Evolutionary conservation across 2,329 filamentous ascomycete genomes (phyloP).

Genomic region (Ploettnerulaceae sp.): DNA sequence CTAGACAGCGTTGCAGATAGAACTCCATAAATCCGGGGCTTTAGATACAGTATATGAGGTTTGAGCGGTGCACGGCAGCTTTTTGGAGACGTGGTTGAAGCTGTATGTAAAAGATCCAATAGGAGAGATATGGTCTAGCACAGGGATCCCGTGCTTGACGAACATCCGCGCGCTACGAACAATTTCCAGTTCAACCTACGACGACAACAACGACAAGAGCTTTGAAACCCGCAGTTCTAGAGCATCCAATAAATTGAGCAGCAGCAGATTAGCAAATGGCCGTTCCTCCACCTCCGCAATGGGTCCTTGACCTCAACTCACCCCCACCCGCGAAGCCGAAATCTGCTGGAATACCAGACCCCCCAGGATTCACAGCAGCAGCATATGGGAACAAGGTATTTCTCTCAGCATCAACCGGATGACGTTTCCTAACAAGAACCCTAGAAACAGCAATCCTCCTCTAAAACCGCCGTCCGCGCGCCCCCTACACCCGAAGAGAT

Average conservation of each 20-base stretch:
- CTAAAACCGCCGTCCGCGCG: slow-evolving; percentile 48
- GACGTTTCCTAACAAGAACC: slow-evolving; percentile 17
- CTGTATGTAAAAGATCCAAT: slow-evolving; percentile 9
- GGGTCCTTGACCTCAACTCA: slow-evolving; percentile 75
- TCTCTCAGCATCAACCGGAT: background rate
- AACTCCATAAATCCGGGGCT: slow-evolving; percentile 24
- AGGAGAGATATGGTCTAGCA: slow-evolving; percentile 17
- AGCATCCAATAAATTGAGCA: slow-evolving; percentile 5
- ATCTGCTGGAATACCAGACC: slow-evolving; percentile 67
- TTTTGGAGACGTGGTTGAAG: slow-evolving; percentile 11
- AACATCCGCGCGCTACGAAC: slow-evolving; percentile 1
- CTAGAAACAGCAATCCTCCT: slow-evolving; percentile 37
- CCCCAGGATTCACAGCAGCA: slow-evolving; percentile 69
- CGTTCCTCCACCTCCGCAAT: slow-evolving; percentile 57
- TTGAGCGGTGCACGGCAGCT: slow-evolving; percentile 1
- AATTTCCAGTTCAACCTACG: background rate
- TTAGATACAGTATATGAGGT: slow-evolving; percentile 10
- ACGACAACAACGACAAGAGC: background rate
- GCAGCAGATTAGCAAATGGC: slow-evolving; percentile 30
- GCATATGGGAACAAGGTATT: slow-evolving; percentile 52
- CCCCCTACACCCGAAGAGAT: slow-evolving; percentile 76
- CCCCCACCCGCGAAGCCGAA: slow-evolving; percentile 64
- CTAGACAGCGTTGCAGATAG: slow-evolving; percentile 17
- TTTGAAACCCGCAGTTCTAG: slow-evolving; percentile 14
- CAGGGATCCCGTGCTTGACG: slow-evolving; percentile 15